Conservation (phyloP, 1,284 basidiomycete species). For the Ceratobasidium sp. region DNA sequence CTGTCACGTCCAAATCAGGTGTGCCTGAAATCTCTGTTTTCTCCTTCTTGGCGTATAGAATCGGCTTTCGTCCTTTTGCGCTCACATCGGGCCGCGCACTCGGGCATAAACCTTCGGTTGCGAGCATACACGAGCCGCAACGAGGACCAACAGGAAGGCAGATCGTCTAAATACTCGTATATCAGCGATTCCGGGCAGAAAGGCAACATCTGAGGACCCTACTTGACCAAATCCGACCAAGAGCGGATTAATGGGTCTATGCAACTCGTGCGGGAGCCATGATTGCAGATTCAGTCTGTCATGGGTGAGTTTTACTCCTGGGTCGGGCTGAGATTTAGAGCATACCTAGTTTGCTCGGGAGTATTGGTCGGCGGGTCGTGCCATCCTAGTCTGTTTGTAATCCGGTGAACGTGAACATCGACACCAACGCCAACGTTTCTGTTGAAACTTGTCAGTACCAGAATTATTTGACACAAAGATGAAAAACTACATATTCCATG, state of each 20-base stretch:
- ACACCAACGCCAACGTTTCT: constrained; percentile 96
- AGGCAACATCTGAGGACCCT: constrained; percentile 39
- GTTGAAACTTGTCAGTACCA: constrained; percentile 1
- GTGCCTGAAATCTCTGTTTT: not conserved
- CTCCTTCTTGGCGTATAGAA: constrained; percentile 34
- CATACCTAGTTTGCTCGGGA: constrained; percentile 85
- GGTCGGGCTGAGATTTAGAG: not conserved
- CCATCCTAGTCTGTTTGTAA: constrained; percentile 93
- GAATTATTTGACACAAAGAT: not conserved
- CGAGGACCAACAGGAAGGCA: constrained; percentile 84
- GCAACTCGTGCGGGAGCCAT: constrained; percentile 84
- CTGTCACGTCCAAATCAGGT: not conserved
- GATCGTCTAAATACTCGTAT: constrained; percentile 59
- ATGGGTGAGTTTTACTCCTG: too few relatives aligned
- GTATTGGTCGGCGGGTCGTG: constrained; percentile 82
- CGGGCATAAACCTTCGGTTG: constrained; percentile 62
- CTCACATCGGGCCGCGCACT: constrained; percentile 56
- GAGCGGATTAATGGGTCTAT: constrained; percentile 84
- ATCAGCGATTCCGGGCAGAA: constrained; percentile 11
- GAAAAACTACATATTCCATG: constrained; percentile 74
- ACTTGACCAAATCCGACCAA: constrained; percentile 95
- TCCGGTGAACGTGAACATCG: constrained; percentile 94
- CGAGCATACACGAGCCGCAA: constrained; percentile 76
- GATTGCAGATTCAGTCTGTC: constrained; percentile 87
- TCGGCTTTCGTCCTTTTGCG: constrained; percentile 38